Base-by-base conservation (phyloP, 768 basidiomycete genomes). In the Psilocybe azurescens region DNA sequence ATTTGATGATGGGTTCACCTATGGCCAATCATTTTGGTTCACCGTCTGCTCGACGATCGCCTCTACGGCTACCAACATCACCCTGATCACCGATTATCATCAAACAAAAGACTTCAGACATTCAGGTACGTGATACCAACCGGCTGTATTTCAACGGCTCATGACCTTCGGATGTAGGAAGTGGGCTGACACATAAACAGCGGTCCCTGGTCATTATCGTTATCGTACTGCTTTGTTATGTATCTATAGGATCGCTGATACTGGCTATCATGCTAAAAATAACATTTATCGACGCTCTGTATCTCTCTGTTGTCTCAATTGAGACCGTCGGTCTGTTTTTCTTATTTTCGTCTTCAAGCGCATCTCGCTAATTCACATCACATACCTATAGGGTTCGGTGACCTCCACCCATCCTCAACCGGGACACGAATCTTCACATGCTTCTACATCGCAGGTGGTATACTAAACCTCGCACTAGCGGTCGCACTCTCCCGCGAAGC, bases 161-260 rank as follows among this genome's bases (percentile, higher is more conserved):
- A 32, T 32, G 24, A 2, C 16, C 18, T 33, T 36, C 3, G 32
- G 39, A 18, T 36, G 24, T 55, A 91, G 90, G 89, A 4, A 93
- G 90, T 64, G 94, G 94, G 1, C 75, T 95, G 39, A 95, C 93
- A 0, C 82, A 83, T 24, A 93, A 88, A 69, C 94, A 95, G 67
- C 85, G 93, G 3, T 84, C 87, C 0, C 82, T 95, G n/a, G 85
- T 90, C 33, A 89, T 95, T 60, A 84, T 91, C 38, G 86, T 90
- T 59, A 95, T 95, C 66, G 70, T 88, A 14, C 76, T 95, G 1
- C 79, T 95, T 24, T 78, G 79, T 60, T 94, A 93, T 70, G 79
- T 94, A 61, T 90, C 89, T 0, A 68, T 95, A 9, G 94, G 93
- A 4, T 84, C 89, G 0, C 78, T 92, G 13, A 73, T 86, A 53